phyloP scores from a whole-genome alignment of 495 filamentous ascomycete genomes.

The Diplogelasinospora grovesii region DNA sequence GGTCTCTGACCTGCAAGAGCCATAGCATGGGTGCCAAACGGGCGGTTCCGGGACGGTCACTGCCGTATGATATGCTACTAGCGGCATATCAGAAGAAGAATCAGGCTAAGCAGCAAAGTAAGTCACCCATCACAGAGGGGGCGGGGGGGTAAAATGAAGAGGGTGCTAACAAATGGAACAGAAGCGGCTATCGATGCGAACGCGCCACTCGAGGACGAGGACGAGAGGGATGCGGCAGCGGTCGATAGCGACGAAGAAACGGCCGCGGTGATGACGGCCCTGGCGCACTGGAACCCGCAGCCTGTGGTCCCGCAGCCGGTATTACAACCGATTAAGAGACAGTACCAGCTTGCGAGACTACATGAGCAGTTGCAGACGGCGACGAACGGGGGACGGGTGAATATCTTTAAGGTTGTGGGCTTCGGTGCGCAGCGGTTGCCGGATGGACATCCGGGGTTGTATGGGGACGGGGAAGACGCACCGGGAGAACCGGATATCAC shows the following conservation, averaged over 20 bases:
- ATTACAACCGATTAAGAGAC: slow-evolving; percentile 57
- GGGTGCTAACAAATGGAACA: no score
- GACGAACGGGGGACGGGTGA: slow-evolving; percentile 48
- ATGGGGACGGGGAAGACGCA: slow-evolving; percentile 39
- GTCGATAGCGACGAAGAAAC: slow-evolving; percentile 94
- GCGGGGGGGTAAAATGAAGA: no score
- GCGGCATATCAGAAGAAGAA: slow-evolving; percentile 98
- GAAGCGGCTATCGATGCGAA: slow-evolving; percentile 91
- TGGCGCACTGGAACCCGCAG: slow-evolving; percentile 66
- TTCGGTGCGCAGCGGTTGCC: slow-evolving; percentile 42
- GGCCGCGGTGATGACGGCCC: slow-evolving; percentile 76
- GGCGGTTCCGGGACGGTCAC: slow-evolving; percentile 76
- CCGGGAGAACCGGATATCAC: slow-evolving; percentile 38
- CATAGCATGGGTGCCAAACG: slow-evolving; percentile 96
- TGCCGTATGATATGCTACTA: slow-evolving; percentile 93
- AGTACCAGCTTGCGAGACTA: slow-evolving; percentile 78
- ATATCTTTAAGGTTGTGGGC: slow-evolving; percentile 48
- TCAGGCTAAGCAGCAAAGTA: slow-evolving; percentile 94
- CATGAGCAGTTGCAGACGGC: slow-evolving; percentile 84
- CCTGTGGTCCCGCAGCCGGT: slow-evolving; percentile 62
- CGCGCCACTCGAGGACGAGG: slow-evolving; percentile 83
- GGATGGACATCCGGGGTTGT: slow-evolving; percentile 30
- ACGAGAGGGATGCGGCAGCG: slow-evolving; percentile 60
- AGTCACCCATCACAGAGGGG: no score
- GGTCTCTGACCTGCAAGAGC: slow-evolving; percentile 92